Evolutionary conservation across 2,329 filamentous ascomycete genomes (phyloP), one percentile per base, ranked within the genome.

Genomic region (Helicocarpus griseus): DNA sequence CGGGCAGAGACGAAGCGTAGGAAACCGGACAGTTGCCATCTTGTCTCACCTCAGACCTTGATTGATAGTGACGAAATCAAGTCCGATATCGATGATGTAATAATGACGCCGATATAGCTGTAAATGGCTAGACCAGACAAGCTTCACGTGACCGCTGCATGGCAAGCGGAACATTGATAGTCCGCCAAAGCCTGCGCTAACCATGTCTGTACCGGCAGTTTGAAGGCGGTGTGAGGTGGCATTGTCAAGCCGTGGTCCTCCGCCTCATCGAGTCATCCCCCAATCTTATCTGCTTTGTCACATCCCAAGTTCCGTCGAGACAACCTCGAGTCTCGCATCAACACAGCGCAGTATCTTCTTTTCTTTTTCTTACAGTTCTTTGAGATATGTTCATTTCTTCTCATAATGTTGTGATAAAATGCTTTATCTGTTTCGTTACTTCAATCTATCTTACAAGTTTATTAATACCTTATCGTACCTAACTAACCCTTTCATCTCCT

Each of bases 221-320:
- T 49, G 26, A 24, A 49, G 35, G 47, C 47, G 47, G 47, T 49
- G 47, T 17, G 22, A 11, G 4, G 11, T 33, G 43, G 43, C 43
- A 45, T 29, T 24, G n/a, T 31, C 43, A n/a, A 35, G 31, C 31
- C 31, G n/a, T 35, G 31, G n/a, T 35, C 31, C 31, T 35, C 31
- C n/a, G 13, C 2, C 17, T 3, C 26, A 13, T 33, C 43, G 28
- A 35, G 26, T 46, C n/a, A 29, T 46, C 24, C 14, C 5, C 41
- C 3, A 5, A 3, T n/a, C 7, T 7, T 2, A 26, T 26, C 24
- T 43, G 3, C 17, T 9, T 33, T 31, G 13, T 36, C 29, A 14
- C 13, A 28, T 44, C 14, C 41, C 14, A 9, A 29, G 14, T 28
- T 26, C 44, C 19, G 28, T 45, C 26, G 43, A 31, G 19, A 35